Evolutionary conservation across 441 rosid genomes (phyloP), one percentile per base, ranked within the genome.

Genomic region (Pelargonium citronellum): DNA sequence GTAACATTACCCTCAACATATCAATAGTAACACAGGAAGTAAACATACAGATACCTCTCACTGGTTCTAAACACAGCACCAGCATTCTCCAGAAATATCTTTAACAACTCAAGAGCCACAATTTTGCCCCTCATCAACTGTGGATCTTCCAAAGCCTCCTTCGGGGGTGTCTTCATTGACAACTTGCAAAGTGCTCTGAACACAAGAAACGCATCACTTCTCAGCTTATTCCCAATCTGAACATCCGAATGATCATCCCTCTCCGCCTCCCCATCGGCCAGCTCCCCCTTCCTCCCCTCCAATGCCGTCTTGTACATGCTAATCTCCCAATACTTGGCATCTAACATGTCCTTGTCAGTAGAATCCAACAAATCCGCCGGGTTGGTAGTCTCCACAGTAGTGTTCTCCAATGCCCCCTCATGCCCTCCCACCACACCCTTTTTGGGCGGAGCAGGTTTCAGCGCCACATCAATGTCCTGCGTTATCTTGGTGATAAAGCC

Each of bases 271-370:
- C 89, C 95, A 10, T 89, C 98, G 0, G 83, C 87, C 82, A 95
- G 83, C 76, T 95, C 98, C 41, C 96, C 98, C 75, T 95, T 95
- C 82, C 99, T 87, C 71, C 96, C 99, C 80, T 95, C 99, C 82
- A 95, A 78, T 2, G 99, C 99, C 1, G 97, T 89, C 86, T 95
- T 92, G 55, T 95, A 95, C 98, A 95, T 91, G 78, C 99, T 95
- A 69, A 95, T 95, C 89, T 95, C 99, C 99, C 99, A 95, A 78
- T 95, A 95, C 81, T 95, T 95, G 4, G 99, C 99, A 71, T 95
- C 99, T 83, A 95, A 73, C 98, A 95, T 95, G 69, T 95, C 99
- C 87, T 92, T 95, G 77, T 95, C 99, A 0, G 94, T 92, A n/a
- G 99, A 95, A 79, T 95, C 99, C 77, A 95, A 75, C 85, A 95